Evolutionary conservation across 1,284 basidiomycete species (phyloP).

Genomic region (Apiotrichum siamense): DNA sequence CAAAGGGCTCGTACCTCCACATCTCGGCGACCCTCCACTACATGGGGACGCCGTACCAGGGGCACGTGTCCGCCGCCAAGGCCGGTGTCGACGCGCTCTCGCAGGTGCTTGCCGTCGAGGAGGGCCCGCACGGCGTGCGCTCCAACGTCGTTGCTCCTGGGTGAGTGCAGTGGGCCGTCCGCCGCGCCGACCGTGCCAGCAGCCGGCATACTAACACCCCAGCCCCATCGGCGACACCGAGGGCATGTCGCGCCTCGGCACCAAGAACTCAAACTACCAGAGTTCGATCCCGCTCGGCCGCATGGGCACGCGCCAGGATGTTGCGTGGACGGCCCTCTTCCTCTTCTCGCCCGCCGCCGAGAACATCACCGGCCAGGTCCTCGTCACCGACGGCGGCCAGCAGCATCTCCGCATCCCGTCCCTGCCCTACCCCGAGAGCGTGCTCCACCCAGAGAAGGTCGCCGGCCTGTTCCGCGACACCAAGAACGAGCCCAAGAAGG

Average conservation of each 20-base stretch:
- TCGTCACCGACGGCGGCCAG: conserved; percentile 46
- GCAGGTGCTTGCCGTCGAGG: conserved; percentile 79
- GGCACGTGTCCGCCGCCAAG: conserved; percentile 90
- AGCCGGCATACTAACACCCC: too few relatives aligned
- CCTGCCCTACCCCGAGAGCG: conserved; percentile 41
- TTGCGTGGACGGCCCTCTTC: conserved; percentile 75
- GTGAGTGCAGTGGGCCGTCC: conserved; percentile 25
- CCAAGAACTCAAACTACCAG: conserved; percentile 45
- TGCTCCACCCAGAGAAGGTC: conserved; percentile 41
- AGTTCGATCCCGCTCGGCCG: conserved; percentile 57
- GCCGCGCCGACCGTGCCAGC: too few relatives aligned
- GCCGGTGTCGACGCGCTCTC: conserved; percentile 86
- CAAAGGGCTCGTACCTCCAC: conserved; percentile 79
- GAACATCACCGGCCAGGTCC: conserved; percentile 66
- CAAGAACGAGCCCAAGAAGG: conserved; percentile 2
- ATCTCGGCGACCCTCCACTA: conserved; percentile 90
- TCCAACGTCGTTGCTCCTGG: conserved; percentile 87
- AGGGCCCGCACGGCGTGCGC: conserved; percentile 88
- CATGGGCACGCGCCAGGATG: conserved; percentile 62
- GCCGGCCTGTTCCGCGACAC: background rate
- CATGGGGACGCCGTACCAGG: conserved; percentile 83
- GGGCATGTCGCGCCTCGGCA: conserved; percentile 67
- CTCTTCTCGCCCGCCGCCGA: conserved; percentile 82
- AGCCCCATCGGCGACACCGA: conserved; percentile 75
- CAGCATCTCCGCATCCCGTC: conserved; percentile 29